These are phyloP conservation scores for Rosellinia necatrix DNA, from an alignment of 2,329 filamentous ascomycete genomes.

Conservation along the genomic window DNA sequence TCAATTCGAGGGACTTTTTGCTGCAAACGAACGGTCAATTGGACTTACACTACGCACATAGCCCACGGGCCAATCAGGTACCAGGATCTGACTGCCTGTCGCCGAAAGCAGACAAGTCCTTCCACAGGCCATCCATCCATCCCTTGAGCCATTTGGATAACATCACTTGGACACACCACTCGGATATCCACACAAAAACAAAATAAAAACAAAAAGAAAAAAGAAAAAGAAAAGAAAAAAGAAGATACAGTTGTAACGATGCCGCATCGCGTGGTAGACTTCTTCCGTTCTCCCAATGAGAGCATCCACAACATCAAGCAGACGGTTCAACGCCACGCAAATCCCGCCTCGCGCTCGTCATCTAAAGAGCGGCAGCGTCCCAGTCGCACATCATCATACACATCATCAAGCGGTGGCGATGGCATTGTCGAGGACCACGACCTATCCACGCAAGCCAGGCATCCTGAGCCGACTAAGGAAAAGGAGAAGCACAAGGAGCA, in stretches of 20 bases:
- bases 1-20: not conserved
- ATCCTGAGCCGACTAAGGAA: slow-evolving; percentile 46
- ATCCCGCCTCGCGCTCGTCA: slow-evolving; percentile 35
- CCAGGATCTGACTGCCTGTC: slow-evolving; percentile 5
- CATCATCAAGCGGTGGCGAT: slow-evolving; percentile 45
- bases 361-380: slow-evolving; percentile 38
- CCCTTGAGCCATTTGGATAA: too few relatives aligned
- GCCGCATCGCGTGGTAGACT: slow-evolving; percentile 63
- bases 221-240: too few relatives aligned
- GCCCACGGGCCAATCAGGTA: slow-evolving; percentile 17
- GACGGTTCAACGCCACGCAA: slow-evolving; percentile 41
- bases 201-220: too few relatives aligned
- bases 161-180: too few relatives aligned
- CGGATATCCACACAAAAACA: too few relatives aligned
- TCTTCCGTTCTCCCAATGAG: slow-evolving; percentile 62
- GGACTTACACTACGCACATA: not conserved
- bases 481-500: slow-evolving; percentile 49
- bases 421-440: slow-evolving; percentile 42
- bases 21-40: not conserved
- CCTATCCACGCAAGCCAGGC: slow-evolving; percentile 38
- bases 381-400: slow-evolving; percentile 44
- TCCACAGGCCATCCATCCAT: not conserved
- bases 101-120: slow-evolving; percentile 13
- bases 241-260: too few relatives aligned
- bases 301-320: slow-evolving; percentile 56